Conservation (phyloP, 305 asterid genomes). For the Fraxinus velutina region DNA sequence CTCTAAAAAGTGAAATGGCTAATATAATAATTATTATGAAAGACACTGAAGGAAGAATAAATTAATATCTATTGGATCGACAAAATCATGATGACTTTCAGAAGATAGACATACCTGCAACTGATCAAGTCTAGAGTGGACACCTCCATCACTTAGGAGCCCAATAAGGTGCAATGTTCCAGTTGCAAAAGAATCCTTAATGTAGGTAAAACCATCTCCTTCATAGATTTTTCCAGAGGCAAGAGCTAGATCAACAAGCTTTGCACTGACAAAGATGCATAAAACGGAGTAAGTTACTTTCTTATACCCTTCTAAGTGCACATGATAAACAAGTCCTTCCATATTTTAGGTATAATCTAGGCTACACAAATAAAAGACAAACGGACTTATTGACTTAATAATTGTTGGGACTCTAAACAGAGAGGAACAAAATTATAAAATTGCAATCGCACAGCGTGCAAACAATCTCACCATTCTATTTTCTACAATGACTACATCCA, state of each 20-base stretch:
- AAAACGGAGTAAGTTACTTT: slow-evolving; percentile 1
- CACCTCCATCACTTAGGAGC: slow-evolving; percentile 87
- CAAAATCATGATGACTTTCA: not conserved
- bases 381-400: not conserved
- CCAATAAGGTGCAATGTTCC: slow-evolving; percentile 91
- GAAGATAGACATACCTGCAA: slow-evolving; percentile 48
- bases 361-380: not conserved
- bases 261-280: slow-evolving; percentile 46
- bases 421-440: not conserved
- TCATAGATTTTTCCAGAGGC: slow-evolving; percentile 74
- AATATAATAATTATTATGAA: not conserved
- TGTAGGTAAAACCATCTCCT: slow-evolving; percentile 70
- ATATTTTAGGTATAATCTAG: not conserved
- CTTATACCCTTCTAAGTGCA: not conserved
- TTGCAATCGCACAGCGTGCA: not conserved
- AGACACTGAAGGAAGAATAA: not conserved
- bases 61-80: not conserved
- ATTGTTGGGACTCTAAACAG: not conserved
- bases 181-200: slow-evolving; percentile 62
- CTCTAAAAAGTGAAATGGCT: not conserved
- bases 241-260: slow-evolving; percentile 88
- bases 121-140: slow-evolving; percentile 86
- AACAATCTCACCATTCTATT: not conserved
- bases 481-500: not conserved
- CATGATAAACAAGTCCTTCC: not conserved